Base-by-base conservation (phyloP, 306 rosid genomes). In the Trichosanthes truncata region DNA sequence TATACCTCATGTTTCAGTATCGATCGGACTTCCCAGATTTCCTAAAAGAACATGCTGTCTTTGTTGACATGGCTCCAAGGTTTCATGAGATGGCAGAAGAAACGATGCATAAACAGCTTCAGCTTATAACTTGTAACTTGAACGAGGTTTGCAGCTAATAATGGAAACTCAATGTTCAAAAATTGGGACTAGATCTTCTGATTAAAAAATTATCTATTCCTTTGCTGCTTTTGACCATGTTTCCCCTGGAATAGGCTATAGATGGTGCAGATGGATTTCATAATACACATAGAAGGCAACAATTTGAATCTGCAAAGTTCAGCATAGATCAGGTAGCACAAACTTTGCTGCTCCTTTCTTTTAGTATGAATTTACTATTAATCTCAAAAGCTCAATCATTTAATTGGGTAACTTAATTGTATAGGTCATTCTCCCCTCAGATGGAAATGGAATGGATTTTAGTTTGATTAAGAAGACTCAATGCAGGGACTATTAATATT, bases 41-140 rank as follows among this genome's bases (percentile, higher is more conserved):
- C 65, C 85, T 95, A 66, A 95, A 90, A 87, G 98, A 95, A 81
- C 97, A 91, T 84, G 90, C 93, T 79, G 85, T 92, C 41, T 95
- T 95, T 87, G 90, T 89, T 82, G 98, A 95, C 87, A 84, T 95
- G 89, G 96, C 96, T 81, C 98, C 96, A 60, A 90, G 97, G 79
- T 92, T 92, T 84, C 97, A 87, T 84, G 86, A 87, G 38, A 83
- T 92, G 90, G 95, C 97, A 26, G 97, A 92, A 80, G 97, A 87
- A 79, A 90, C 86, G 80, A 86, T 92, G 83, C 95, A 89, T 81
- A 92, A 87, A 87, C 98, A 95, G 89, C 84, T 92, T 75, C 95
- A 92, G 73, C 92, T 82, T 76, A 89, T 95, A 80, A 84, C 87
- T 79, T 84, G 85, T 86, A 92, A 87, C 84, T 90, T 91, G 90